phyloP scores from a whole-genome alignment of 768 basidiomycete species.

The Coprinellus aureogranulatus region DNA sequence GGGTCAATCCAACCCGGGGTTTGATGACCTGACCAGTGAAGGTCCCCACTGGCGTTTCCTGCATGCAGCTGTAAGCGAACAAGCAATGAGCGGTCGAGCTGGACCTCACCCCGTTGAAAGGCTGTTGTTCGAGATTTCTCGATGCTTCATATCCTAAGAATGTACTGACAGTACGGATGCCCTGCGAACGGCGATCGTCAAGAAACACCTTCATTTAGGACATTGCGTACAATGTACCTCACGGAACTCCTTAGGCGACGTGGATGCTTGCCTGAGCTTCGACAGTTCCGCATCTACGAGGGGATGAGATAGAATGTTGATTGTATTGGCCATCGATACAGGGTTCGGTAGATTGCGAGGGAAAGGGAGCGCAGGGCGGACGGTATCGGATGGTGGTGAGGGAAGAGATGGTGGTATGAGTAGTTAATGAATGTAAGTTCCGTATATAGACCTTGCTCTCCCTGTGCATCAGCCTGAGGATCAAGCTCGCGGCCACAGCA shows the following conservation, averaged over 20 bases:
- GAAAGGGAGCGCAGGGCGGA: background rate
- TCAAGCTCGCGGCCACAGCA: constrained; percentile 2
- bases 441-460: background rate
- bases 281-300: constrained; percentile 72
- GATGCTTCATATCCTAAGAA: constrained; percentile 85
- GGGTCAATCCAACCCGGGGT: constrained; percentile 79
- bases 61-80: constrained; percentile 7
- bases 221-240: constrained; percentile 44
- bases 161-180: constrained; percentile 70
- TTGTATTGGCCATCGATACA: constrained; percentile 24
- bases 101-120: constrained; percentile 60
- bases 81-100: background rate
- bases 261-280: constrained; percentile 60
- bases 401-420: background rate
- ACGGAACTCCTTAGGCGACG: constrained; percentile 72
- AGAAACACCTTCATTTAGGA: background rate
- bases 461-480: background rate
- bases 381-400: constrained; percentile 3
- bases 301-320: constrained; percentile 66
- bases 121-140: constrained; percentile 58
- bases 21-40: constrained; percentile 79
- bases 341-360: constrained; percentile 4
- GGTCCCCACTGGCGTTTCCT: constrained; percentile 77
- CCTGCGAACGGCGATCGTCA: constrained; percentile 48
- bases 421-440: background rate